Base-by-base conservation (phyloP, 306 rosid genomes). In the Glycyrrhiza uralensis region DNA sequence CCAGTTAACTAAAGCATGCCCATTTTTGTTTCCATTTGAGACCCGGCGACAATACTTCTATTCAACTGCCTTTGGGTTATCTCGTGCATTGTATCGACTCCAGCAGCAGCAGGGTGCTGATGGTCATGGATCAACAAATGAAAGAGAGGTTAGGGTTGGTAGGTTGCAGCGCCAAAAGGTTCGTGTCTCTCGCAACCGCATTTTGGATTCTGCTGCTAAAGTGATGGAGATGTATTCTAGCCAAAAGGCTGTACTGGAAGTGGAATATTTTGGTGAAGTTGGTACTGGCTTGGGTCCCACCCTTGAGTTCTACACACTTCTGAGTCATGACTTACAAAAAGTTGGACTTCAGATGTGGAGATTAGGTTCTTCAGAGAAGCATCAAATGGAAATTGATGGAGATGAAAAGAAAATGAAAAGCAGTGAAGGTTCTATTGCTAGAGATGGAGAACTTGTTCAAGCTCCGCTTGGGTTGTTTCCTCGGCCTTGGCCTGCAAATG, bases 221-320 rank as follows among this genome's bases (percentile, higher is more conserved):
- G 99, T 95, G 55, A 95, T 95, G 99, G 99, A 95, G 85, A 88
- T 95, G 97, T 95, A 95, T 81, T 89, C 97, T 24, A 95, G 96
- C 87, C 99, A 95, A 66, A 95, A 95, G 83, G 97, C 97, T 59
- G 96, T 95, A 55, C 97, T 95, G 77, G 99, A 95, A 87, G 99
- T 95, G 54, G 99, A 95, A 81, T 95, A 95, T 82, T 95, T 95
- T 82, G 99, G 99, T 72, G 99, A 95, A 83, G 99, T 91, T 78
- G 99, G 99, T 57, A 95, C 99, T 76, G 99, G 99, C 52, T 79
- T 95, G 80, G 99, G 99, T 76, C 99, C 99, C 50, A 95, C 99
- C 24, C 97, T 95, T 60, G 99, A 95, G 84, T 95, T 95, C 58
- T 95, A 95, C 70, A 95, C 99, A 30, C 97, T 95, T 74, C 71